phyloP scores from a whole-genome alignment of 2,329 filamentous ascomycete species.

The Laburnicola sp. region DNA sequence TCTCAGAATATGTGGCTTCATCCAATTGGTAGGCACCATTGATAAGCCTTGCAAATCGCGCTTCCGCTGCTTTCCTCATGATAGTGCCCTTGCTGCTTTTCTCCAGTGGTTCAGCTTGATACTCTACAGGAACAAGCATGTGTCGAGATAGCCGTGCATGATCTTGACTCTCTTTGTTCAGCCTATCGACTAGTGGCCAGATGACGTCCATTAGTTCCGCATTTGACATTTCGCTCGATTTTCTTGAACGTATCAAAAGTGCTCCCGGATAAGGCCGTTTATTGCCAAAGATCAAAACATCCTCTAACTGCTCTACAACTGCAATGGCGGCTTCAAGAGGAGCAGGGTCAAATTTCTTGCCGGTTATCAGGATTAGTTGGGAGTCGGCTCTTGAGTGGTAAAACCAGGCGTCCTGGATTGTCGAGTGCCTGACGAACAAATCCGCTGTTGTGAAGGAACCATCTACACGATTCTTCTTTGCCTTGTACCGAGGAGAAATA shows the following conservation, averaged over 20 bases:
- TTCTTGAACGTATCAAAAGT: slow-evolving; percentile 55
- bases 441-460: slow-evolving; percentile 67
- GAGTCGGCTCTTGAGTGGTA: slow-evolving; percentile 66
- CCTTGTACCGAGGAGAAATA: slow-evolving; percentile 69
- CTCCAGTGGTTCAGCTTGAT: slow-evolving; percentile 46
- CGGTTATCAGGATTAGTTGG: slow-evolving; percentile 64
- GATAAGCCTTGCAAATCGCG: slow-evolving; percentile 54
- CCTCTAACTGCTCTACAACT: slow-evolving; percentile 51
- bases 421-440: slow-evolving; percentile 61
- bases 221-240: slow-evolving; percentile 32
- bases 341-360: slow-evolving; percentile 70
- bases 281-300: slow-evolving; percentile 66
- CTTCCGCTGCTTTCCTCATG: slow-evolving; percentile 57
- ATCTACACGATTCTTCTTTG: slow-evolving; percentile 61
- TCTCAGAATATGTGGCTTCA: slow-evolving; percentile 13
- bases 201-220: slow-evolving; percentile 48
- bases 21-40: slow-evolving; percentile 49
- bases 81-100: slow-evolving; percentile 68
- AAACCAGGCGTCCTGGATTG: slow-evolving; percentile 59
- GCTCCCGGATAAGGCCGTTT: slow-evolving; percentile 59
- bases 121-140: slow-evolving; percentile 56
- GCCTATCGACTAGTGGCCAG: slow-evolving; percentile 50
- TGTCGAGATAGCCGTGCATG: slow-evolving; percentile 56
- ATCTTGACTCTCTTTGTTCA: slow-evolving; percentile 55
- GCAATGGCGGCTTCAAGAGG: slow-evolving; percentile 61